These are phyloP conservation scores for Lachnellula subtilissima DNA, from an alignment of 2,329 filamentous ascomycete genomes.

Conservation along the genomic window DNA sequence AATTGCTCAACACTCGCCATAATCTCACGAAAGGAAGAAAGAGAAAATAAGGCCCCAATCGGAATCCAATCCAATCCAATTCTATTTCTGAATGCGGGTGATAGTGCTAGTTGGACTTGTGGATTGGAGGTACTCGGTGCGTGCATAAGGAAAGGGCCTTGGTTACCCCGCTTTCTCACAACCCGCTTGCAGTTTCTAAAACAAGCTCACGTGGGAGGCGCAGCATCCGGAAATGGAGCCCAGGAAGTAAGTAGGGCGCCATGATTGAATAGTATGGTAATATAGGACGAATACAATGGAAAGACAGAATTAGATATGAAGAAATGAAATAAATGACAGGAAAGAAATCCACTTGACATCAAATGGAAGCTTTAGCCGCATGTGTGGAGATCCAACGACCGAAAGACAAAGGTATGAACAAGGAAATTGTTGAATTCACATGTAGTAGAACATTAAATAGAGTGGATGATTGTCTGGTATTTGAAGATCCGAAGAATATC, in stretches of 20 bases:
- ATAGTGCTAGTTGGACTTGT: background rate
- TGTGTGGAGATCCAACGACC: too few relatives aligned
- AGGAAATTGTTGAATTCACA: too few relatives aligned
- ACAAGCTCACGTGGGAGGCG: background rate
- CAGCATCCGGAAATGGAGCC: background rate
- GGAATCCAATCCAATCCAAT: background rate
- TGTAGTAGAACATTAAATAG: conserved; percentile 16
- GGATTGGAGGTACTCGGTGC: too few relatives aligned
- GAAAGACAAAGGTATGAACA: too few relatives aligned
- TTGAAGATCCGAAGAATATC: conserved; percentile 29
- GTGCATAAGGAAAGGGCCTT: too few relatives aligned
- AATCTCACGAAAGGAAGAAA: background rate
- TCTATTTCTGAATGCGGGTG: background rate
- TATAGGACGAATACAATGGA: background rate
- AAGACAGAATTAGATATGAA: background rate
- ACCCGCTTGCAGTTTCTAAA: background rate
- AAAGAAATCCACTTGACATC: background rate
- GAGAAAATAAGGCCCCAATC: background rate
- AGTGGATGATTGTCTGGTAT: conserved; percentile 35
- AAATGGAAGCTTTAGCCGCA: background rate
- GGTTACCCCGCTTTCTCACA: background rate
- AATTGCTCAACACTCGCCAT: conserved; percentile 34
- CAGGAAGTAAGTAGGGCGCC: background rate
- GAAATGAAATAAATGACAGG: background rate
- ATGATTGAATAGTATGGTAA: background rate